These are phyloP conservation scores for Plasmodium sp. DNA, from an alignment of 169 alveolate species.

Conservation along the genomic window DNA sequence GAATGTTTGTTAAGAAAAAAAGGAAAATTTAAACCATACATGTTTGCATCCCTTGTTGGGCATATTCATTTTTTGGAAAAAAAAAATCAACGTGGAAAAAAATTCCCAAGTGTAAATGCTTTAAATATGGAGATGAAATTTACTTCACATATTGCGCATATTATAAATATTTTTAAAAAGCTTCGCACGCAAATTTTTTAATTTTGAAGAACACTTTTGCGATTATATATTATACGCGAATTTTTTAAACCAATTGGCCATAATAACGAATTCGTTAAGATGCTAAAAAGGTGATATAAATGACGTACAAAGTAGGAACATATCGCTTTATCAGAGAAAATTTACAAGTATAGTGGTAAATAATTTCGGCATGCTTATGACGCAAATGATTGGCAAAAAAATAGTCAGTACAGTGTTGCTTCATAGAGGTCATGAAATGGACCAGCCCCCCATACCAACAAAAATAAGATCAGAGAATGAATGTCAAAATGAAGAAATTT, in stretches of 20 bases:
- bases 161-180: background rate
- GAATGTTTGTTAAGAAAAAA: background rate
- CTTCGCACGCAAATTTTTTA: background rate
- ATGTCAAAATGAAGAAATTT: background rate
- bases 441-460: background rate
- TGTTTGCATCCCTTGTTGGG: background rate
- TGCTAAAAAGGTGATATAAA: background rate
- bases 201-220: background rate
- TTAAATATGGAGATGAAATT: background rate
- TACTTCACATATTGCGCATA: background rate
- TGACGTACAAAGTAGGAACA: background rate
- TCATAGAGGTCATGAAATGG: background rate
- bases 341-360: background rate
- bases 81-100: background rate
- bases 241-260: background rate
- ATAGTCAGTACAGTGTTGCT: background rate
- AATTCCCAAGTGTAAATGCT: background rate
- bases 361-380: background rate
- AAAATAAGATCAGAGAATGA: background rate
- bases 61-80: background rate
- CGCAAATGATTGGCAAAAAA: background rate
- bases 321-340: background rate
- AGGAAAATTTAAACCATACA: background rate
- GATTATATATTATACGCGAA: background rate
- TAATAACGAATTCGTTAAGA: background rate